Evolutionary conservation across 805 yeast genomes (phyloP).

Genomic region (Candida nitratophila): DNA sequence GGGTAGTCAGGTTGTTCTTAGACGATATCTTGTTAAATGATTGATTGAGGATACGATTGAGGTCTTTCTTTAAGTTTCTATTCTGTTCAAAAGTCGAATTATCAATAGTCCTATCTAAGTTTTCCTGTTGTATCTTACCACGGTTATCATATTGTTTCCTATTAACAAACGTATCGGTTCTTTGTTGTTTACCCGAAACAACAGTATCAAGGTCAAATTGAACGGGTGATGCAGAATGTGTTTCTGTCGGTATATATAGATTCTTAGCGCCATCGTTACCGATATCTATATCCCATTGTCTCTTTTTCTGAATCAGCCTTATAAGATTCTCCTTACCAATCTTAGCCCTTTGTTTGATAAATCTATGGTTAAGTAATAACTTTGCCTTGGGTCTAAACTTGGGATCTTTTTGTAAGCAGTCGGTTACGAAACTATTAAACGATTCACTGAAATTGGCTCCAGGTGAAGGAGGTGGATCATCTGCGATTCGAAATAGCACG

Average conservation of each 20-base stretch:
- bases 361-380: slow-evolving; percentile 56
- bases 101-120: not conserved
- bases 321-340: slow-evolving; percentile 23
- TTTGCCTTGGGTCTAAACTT: slow-evolving; percentile 57
- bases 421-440: slow-evolving; percentile 61
- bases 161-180: not conserved
- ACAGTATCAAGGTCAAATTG: slow-evolving; percentile 12
- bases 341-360: slow-evolving; percentile 36
- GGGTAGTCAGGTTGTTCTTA: slow-evolving; percentile 45
- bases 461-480: slow-evolving; percentile 37
- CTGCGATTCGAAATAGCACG: slow-evolving; percentile 44
- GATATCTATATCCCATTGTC: slow-evolving; percentile 32
- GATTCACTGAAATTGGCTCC: slow-evolving; percentile 26
- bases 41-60: slow-evolving; percentile 32
- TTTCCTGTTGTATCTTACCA: not conserved
- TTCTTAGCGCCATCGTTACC: slow-evolving; percentile 18
- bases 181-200: too few species aligned
- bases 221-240: not conserved
- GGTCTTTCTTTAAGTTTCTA: slow-evolving; percentile 15
- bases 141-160: not conserved
- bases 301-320: slow-evolving; percentile 36
- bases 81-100: not conserved
- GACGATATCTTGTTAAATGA: slow-evolving; percentile 37
- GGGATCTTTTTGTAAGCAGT: slow-evolving; percentile 71
- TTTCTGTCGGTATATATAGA: slow-evolving; percentile 29